Conservation (phyloP, 2,329 filamentous ascomycete species). For the Diaporthe caulivora region DNA sequence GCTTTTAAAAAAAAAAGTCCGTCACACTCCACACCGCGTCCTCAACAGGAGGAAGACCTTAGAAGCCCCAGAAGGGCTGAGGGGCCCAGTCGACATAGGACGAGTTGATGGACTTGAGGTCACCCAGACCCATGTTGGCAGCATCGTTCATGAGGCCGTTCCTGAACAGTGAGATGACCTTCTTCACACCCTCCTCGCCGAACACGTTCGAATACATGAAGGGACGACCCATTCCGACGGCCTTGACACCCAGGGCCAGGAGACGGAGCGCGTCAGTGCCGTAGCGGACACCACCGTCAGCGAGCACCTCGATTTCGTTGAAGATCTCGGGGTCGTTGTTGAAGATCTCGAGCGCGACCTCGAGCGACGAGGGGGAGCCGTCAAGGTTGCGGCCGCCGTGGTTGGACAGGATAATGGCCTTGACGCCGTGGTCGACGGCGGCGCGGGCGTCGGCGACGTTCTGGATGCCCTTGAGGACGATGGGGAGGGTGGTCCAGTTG, state of each 20-base stretch:
- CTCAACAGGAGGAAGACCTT: neutral
- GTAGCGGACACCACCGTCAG: slow-evolving; percentile 58
- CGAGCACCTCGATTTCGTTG: slow-evolving; percentile 53
- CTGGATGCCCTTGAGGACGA: slow-evolving; percentile 56
- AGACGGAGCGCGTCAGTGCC: slow-evolving; percentile 58
- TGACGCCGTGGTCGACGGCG: slow-evolving; percentile 49
- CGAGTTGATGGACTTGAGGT: slow-evolving; percentile 51
- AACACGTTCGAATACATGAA: slow-evolving; percentile 67
- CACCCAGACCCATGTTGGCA: slow-evolving; percentile 56
- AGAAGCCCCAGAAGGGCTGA: slow-evolving; percentile 38
- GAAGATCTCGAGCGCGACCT: slow-evolving; percentile 55
- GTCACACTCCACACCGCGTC: neutral
- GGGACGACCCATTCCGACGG: slow-evolving; percentile 60
- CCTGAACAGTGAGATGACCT: slow-evolving; percentile 59
- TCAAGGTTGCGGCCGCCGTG: slow-evolving; percentile 59
- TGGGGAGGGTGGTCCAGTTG: slow-evolving; percentile 52
- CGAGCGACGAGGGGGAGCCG: slow-evolving; percentile 52
- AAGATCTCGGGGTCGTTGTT: slow-evolving; percentile 53
- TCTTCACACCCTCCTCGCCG: slow-evolving; percentile 61
- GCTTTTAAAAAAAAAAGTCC: neutral
- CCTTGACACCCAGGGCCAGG: slow-evolving; percentile 57
- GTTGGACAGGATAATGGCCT: slow-evolving; percentile 56
- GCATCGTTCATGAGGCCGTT: slow-evolving; percentile 61
- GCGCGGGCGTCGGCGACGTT: slow-evolving; percentile 52
- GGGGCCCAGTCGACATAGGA: slow-evolving; percentile 47